Evolutionary conservation across 2,329 filamentous ascomycete genomes (phyloP), one percentile per base, ranked within the genome.

Genomic region (Aspergillus tanneri): DNA sequence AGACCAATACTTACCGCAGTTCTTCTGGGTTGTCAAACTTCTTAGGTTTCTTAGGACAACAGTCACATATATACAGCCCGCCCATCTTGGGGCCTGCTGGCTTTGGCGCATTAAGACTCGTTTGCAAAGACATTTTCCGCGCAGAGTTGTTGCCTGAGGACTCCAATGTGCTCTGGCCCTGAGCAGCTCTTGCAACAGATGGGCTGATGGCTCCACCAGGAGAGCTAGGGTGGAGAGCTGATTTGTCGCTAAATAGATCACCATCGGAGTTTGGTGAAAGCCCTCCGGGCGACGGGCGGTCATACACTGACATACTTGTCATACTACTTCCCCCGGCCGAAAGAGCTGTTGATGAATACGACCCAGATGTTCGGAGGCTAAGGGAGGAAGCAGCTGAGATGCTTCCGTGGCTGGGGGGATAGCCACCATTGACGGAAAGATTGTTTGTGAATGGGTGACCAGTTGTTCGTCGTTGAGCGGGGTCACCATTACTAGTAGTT

Each of bases 31-130:
- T 88, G 58, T 95, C 89, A 62, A 96, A 96, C 64, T 95, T 95
- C 71, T 95, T 96, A 1, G 91, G 91, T 72, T 96, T 96, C 72
- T 96, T 96, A 0, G 90, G 91, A 71, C 91, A 97, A 69, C 92
- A 97, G 63, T 96, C 90, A 72, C 91, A 97, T 72, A 96, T 84
- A 61, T 78, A 85, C 24, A 81, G 67, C 16, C 81, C 81, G 40
- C 79, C 75, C 37, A 83, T 70, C 47, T 82, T 80, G 7, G 68
- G 59, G 14, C 63, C 62, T 21, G 64, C 52, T 5, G 64, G 54
- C 50, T 71, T 70, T 11, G 66, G 60, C 8, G 65, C 56, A 46
- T 53, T 67, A 11, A 68, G 47, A 24, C 59, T 61, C 18, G 62
- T 56, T 51, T 65, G 62, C 39, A 74, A 67, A 3, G 80, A 75